phyloP scores from a whole-genome alignment of 2,329 filamentous ascomycete species.

The Talaromyces sp. region DNA sequence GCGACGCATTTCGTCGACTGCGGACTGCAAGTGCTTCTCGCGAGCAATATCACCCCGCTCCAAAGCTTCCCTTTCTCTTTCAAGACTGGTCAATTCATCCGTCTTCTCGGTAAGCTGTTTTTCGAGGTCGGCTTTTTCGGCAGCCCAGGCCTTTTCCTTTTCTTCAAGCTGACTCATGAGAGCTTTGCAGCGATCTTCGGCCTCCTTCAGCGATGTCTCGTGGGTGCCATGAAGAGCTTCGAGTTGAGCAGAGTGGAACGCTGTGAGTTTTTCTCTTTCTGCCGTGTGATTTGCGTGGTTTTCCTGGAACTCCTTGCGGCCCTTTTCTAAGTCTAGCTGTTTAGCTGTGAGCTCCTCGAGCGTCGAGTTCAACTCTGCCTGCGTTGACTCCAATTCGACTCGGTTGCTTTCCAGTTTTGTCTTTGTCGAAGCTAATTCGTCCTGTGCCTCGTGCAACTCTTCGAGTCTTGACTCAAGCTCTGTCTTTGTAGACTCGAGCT shows the following conservation, averaged over 20 bases:
- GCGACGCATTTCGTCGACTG: slow-evolving; percentile 38
- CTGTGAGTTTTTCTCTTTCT: slow-evolving; percentile 5
- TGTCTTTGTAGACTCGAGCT: slow-evolving; percentile 21
- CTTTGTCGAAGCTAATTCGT: slow-evolving; percentile 13
- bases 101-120: slow-evolving; percentile 37
- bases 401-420: slow-evolving; percentile 11
- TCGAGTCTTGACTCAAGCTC: slow-evolving; percentile 17
- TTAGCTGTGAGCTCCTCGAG: slow-evolving; percentile 10
- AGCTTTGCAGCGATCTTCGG: slow-evolving; percentile 21
- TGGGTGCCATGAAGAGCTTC: slow-evolving; percentile 15
- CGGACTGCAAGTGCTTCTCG: slow-evolving; percentile 41
- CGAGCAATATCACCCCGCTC: slow-evolving; percentile 42
- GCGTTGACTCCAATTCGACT: slow-evolving; percentile 14
- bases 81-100: slow-evolving; percentile 35
- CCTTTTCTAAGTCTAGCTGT: slow-evolving; percentile 18
- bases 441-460: slow-evolving; percentile 12
- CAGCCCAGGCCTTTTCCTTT: slow-evolving; percentile 29
- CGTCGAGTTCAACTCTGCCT: slow-evolving; percentile 13
- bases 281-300: slow-evolving; percentile 17
- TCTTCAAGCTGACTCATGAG: slow-evolving; percentile 23
- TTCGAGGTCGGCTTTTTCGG: slow-evolving; percentile 26
- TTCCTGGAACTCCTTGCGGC: slow-evolving; percentile 16
- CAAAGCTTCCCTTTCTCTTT: slow-evolving; percentile 39
- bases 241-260: slow-evolving; percentile 3
- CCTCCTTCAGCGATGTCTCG: slow-evolving; percentile 18